Evolutionary conservation across 2,329 filamentous ascomycete genomes (phyloP).

Genomic region (Monilinia fructicola): DNA sequence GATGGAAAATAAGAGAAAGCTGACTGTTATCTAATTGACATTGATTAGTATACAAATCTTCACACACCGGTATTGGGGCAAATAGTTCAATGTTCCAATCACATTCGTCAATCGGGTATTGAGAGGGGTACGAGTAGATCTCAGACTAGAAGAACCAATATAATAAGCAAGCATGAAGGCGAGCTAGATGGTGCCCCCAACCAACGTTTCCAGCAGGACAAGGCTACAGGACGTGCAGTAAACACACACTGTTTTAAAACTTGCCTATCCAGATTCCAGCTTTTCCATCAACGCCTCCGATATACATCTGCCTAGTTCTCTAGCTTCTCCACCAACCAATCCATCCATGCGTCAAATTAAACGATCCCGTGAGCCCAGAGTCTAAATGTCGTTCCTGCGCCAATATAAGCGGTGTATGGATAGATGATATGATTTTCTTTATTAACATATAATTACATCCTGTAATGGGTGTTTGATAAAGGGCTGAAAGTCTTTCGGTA

Average conservation of each 20-base stretch:
- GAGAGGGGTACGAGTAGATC: background rate
- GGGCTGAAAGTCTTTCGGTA: conserved; percentile 3
- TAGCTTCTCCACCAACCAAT: background rate
- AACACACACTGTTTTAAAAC: background rate
- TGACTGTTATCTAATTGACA: conserved; percentile 9
- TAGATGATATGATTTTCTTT: background rate
- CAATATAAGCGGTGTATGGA: conserved; percentile 6
- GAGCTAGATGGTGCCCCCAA: conserved; percentile 5
- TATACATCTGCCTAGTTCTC: conserved; percentile 15
- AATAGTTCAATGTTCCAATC: conserved; percentile 10
- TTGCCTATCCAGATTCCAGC: conserved; percentile 10
- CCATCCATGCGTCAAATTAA: background rate
- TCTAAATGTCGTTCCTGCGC: background rate
- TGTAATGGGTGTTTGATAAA: background rate
- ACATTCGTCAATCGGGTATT: background rate
- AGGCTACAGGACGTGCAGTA: conserved; percentile 11
- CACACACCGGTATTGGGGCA: conserved; percentile 22
- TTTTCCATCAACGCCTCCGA: conserved; percentile 14
- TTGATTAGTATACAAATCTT: background rate
- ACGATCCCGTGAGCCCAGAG: background rate
- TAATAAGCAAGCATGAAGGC: conserved; percentile 4
- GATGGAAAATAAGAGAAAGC: background rate
- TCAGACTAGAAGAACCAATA: conserved; percentile 5
- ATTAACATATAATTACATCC: too few relatives aligned
- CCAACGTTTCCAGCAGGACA: conserved; percentile 19